A percentile compares a stretch with the other conserved stretches of the same genome.
Conservation (phyloP, 768 basidiomycete species). For the Tremella fuciformis region DNA sequence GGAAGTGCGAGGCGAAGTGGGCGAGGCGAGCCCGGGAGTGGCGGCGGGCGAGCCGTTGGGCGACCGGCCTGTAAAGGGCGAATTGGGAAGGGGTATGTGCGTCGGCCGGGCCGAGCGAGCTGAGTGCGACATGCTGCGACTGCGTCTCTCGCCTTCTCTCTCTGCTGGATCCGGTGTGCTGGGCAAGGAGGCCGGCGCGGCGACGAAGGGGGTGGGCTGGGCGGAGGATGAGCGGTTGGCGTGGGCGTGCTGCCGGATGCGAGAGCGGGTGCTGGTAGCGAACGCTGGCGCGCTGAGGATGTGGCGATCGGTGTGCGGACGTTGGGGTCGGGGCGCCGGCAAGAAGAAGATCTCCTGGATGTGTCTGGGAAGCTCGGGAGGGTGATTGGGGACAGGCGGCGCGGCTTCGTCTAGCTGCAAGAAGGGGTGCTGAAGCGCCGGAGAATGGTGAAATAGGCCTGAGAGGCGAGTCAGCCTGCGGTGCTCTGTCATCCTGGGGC, state of each 20-base stretch:
- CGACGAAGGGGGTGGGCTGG: background rate
- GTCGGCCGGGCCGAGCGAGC: slow-evolving; percentile 28
- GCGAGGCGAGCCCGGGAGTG: slow-evolving; percentile 29
- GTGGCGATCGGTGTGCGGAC: no score
- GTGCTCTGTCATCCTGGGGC: no score
- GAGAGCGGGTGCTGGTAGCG: background rate
- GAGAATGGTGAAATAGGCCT: background rate
- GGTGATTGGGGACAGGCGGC: background rate
- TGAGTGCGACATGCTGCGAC: slow-evolving; percentile 29
- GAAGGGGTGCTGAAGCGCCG: background rate
- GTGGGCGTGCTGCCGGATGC: background rate
- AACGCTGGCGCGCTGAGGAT: background rate
- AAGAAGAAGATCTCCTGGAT: background rate
- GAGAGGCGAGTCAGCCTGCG: no score
- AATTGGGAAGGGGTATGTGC: slow-evolving; percentile 42
- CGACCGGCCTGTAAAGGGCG: slow-evolving; percentile 12
- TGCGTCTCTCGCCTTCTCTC: background rate
- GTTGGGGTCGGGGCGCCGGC: no score
- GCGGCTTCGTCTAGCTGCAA: background rate
- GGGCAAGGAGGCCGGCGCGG: slow-evolving; percentile 5
- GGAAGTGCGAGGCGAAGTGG: slow-evolving; percentile 42
- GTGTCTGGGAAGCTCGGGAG: background rate
- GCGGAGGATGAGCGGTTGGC: background rate
- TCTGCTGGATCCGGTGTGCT: background rate
- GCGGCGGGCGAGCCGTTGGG: slow-evolving; percentile 25